Evolutionary conservation across 2,329 filamentous ascomycete genomes (phyloP).

Genomic region (Ophiosphaerella narmari): DNA sequence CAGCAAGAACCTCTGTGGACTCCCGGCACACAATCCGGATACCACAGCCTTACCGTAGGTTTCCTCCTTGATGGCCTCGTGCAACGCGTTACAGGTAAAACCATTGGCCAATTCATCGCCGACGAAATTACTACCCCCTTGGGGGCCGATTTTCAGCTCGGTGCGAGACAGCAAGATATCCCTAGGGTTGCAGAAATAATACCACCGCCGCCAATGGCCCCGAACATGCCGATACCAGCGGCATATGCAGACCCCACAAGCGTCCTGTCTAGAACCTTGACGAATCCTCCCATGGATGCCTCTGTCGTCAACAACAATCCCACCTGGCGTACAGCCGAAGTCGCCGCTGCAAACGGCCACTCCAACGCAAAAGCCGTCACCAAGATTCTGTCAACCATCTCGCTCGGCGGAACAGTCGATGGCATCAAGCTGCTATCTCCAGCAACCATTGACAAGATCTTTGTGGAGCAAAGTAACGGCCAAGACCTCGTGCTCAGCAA

Average conservation of each 20-base stretch:
- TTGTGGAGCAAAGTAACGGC: conserved; percentile 9
- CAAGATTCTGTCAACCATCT: conserved; percentile 11
- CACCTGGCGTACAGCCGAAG: conserved; percentile 4
- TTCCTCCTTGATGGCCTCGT: conserved; percentile 17
- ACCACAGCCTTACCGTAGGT: conserved; percentile 19
- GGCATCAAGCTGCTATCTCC: conserved; percentile 7
- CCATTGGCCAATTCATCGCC: conserved; percentile 9
- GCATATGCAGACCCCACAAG: neutral
- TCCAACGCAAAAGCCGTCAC: conserved; percentile 17
- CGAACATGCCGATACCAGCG: conserved; percentile 9
- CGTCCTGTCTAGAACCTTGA: too few relatives aligned
- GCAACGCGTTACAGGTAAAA: conserved; percentile 8
- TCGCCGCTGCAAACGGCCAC: conserved; percentile 10
- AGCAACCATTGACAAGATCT: conserved; percentile 17
- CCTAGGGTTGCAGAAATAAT: conserved; percentile 12
- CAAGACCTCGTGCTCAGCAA: conserved; percentile 11
- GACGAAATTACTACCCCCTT: conserved; percentile 72
- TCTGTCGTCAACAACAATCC: neutral
- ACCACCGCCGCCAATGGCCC: conserved; percentile 11
- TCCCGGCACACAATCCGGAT: conserved; percentile 19
- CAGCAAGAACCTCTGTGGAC: conserved; percentile 21
- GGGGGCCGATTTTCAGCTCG: conserved; percentile 25
- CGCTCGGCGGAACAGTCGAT: conserved; percentile 4
- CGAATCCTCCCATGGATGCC: conserved; percentile 5
- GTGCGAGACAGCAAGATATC: conserved; percentile 10